These are phyloP conservation scores for Saccharomycopsis amapae DNA, from an alignment of 805 yeast species.

Conservation along the genomic window DNA sequence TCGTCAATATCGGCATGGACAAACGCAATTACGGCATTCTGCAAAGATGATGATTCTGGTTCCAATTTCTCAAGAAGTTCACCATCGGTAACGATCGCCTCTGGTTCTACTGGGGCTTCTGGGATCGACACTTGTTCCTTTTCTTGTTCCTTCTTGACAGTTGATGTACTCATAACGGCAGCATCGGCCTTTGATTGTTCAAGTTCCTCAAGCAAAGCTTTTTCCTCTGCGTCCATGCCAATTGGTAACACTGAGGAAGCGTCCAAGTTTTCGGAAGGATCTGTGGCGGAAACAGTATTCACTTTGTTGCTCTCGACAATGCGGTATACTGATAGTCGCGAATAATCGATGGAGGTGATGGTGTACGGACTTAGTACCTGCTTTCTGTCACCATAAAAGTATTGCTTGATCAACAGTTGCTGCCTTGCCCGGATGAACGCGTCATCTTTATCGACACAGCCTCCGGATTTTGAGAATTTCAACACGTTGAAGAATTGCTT, in stretches of 20 bases:
- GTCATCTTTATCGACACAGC: constrained; percentile 70
- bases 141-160: background rate
- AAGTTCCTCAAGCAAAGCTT: constrained; percentile 13
- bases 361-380: constrained; percentile 79
- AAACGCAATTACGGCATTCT: constrained; percentile 69
- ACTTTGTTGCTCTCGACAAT: constrained; percentile 36
- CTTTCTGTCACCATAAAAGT: constrained; percentile 73
- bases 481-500: constrained; percentile 35
- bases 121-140: background rate
- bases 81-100: background rate
- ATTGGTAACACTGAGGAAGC: constrained; percentile 29
- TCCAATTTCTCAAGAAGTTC: constrained; percentile 31
- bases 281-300: background rate
- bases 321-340: constrained; percentile 54
- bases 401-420: constrained; percentile 72
- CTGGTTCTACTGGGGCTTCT: background rate
- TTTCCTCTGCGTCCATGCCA: constrained; percentile 24
- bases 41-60: constrained; percentile 48
- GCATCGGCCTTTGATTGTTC: constrained; percentile 28
- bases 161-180: constrained; percentile 5
- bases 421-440: constrained; percentile 62
- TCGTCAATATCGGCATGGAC: constrained; percentile 43
- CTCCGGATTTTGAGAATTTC: constrained; percentile 65
- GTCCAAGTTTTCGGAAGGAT: constrained; percentile 9
- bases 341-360: constrained; percentile 54